A percentile compares a stretch with the other conserved stretches of the same genome.
These are phyloP conservation scores for Aureobasidium sp. DNA, from an alignment of 2,329 filamentous ascomycete genomes.

Conservation along the genomic window DNA sequence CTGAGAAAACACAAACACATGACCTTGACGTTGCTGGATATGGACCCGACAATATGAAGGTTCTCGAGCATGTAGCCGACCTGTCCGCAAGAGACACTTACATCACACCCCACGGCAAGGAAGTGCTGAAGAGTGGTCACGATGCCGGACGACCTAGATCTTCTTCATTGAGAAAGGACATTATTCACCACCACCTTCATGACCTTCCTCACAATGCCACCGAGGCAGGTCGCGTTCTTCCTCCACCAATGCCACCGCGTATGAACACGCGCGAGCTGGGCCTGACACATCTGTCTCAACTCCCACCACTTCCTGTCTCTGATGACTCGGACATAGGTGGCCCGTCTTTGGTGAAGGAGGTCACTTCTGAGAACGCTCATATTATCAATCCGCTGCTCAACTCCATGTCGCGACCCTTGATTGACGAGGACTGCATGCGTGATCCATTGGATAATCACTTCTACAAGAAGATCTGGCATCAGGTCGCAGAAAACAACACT, in stretches of 20 bases:
- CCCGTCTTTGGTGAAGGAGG: conserved; percentile 66
- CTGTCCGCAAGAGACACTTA: conserved; percentile 48
- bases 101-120: conserved; percentile 66
- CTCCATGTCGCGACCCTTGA: conserved; percentile 76
- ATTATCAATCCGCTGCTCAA: conserved; percentile 56
- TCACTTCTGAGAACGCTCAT: conserved; percentile 52
- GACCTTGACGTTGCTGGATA: conserved; percentile 81
- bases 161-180: not conserved
- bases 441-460: conserved; percentile 88
- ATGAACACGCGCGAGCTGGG: conserved; percentile 73
- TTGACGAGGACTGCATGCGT: conserved; percentile 94
- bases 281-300: conserved; percentile 72
- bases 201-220: conserved; percentile 21
- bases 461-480: conserved; percentile 88
- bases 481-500: conserved; percentile 93
- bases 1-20: too few species aligned
- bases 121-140: conserved; percentile 65
- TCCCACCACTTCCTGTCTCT: conserved; percentile 72
- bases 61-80: conserved; percentile 38
- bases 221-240: conserved; percentile 41
- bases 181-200: not conserved
- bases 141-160: not conserved
- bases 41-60: conserved; percentile 76
- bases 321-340: conserved; percentile 90
- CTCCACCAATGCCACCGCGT: conserved; percentile 65